Evolutionary conservation across 139 green algal species (phyloP), one percentile per base, ranked within the genome.

Genomic region (Chlamydomonas schloesseri): DNA sequence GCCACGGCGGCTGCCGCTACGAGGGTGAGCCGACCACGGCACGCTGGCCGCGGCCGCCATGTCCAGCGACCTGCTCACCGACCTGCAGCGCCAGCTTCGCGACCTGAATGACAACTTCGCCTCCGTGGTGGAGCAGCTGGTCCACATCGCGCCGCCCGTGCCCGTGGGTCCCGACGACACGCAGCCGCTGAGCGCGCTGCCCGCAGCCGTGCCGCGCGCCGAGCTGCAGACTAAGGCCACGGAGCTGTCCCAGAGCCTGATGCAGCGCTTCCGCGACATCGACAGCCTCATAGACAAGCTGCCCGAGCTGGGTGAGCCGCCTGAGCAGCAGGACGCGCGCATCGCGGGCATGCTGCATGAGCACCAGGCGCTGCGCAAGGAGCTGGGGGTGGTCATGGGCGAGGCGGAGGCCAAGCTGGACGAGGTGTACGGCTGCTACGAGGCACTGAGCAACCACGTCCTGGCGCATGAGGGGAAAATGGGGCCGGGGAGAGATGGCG

Each of bases 61-160:
- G 78, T 84, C 78, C 24, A 74, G 34, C 47, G 79, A 85, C 50
- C 31, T 85, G 47, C 21, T 85, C 21, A 85, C 79, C 31, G 79
- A 76, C 50, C 47, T 85, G 33, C 79, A 85, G 31, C 65, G 67
- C 29, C 79, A 77, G 6, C 55, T 77, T 28, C 64, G 79, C 29
- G 79, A 85, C 50, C 50, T 85, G 11, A 85, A 85, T 31, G 79
- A 85, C 64, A 67, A 85, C 36, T 85, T 85, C 42, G 79, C 79
- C 28, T 31, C 31, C 34, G 67, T 85, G 3, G 28, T 85, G 21
- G 79, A 85, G 31, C 79, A 85, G 72, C 47, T 76, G 33, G 79
- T 85, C 1, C 79, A 85, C 5, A 24, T 31, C 23, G 60, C 26
- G 8, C 23, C 23, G 60, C 23, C 50, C 2, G 47, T 57, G 24